Base-by-base conservation (phyloP, 768 basidiomycete species). In the Crassisporium funariophilum region DNA sequence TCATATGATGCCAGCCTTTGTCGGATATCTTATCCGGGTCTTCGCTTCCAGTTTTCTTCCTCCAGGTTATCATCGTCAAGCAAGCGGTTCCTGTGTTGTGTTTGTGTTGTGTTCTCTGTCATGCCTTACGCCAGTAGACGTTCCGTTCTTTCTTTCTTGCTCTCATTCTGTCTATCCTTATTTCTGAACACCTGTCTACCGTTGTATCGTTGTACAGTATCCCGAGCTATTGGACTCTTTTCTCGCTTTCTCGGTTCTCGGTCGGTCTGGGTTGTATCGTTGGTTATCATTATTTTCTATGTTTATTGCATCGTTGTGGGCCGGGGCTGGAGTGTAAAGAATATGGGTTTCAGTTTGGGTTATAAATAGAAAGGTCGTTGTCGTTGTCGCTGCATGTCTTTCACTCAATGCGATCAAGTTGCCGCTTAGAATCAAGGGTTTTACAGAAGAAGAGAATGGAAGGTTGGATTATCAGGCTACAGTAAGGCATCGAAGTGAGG, bases 1-100 rank as follows among this genome's bases (percentile, higher is more conserved):
- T 60, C 47, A 50, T 64, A 15, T 59, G 33, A 51, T 46, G 12
- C 16, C 23, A 27, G 10, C 24, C 22, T 9, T 24, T 41, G 44
- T 29, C 41, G 25, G 20, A 23, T 25, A 5, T 31, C 27, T 19
- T 38, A 34, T 22, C 42, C 37, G 17, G 17, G 25, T 35, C 23
- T 12, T 17, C 19, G 9, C 35, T 41, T 22, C 33, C 29, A 31
- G 24, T 19, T 35, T 16, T 35, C 25, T n/a, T 21, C 22, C n/a
- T 31, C 11, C 29, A 31, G 10, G 29, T 31, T 31, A 31, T 31
- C 29, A n/a, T n/a, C n/a, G n/a, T n/a, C n/a, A n/a, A n/a, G n/a
- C n/a, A n/a, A n/a, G n/a, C n/a, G n/a, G n/a, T n/a, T n/a, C n/a
- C 29, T 31, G 11, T 31, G 29, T 31, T 5, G 29, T 31, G 29